Evolutionary conservation across 306 rosid species (phyloP).

Genomic region (Malus domestica): ASM211411v1 NC_041797.1:34125001-34125500

Average conservation of each 20-base stretch:
- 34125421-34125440: conserved; percentile 53
- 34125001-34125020: conserved; percentile 30
- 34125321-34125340: conserved; percentile 43
- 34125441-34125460: conserved; percentile 53
- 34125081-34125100: conserved; percentile 45
- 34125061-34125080: conserved; percentile 23
- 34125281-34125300: conserved; percentile 48
- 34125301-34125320: conserved; percentile 19
- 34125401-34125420: conserved; percentile 56
- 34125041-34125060: conserved; percentile 60
- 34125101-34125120: conserved; percentile 46
- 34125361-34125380: conserved; percentile 36
- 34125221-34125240: conserved; percentile 40
- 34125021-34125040: conserved; percentile 47
- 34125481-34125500: conserved; percentile 50
- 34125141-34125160: conserved; percentile 54
- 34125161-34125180: conserved; percentile 37
- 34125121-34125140: conserved; percentile 42
- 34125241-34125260: conserved; percentile 26
- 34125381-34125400: conserved; percentile 35
- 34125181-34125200: conserved; percentile 49
- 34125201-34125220: conserved; percentile 31
- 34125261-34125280: conserved; percentile 36
- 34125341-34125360: conserved; percentile 54
- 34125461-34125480: conserved; percentile 30